Evolutionary conservation across 805 yeast genomes (phyloP).

Genomic region (Saturnispora saitoi): DNA sequence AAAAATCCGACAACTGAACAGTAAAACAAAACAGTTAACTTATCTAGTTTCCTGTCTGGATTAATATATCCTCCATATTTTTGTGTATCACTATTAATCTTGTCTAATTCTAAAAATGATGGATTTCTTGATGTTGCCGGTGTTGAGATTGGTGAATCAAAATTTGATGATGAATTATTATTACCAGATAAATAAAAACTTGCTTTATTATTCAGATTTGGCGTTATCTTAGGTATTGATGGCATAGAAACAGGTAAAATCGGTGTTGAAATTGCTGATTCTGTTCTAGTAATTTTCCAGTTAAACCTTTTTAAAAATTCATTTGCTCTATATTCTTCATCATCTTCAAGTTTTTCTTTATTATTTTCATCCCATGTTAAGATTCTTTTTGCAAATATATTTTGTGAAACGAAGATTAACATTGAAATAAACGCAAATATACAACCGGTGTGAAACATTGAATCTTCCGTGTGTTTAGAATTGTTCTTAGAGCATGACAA

Average conservation of each 20-base stretch:
- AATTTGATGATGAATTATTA: conserved; percentile 11
- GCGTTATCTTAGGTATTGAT: conserved; percentile 20
- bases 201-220: neutral
- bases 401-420: conserved; percentile 69
- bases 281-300: conserved; percentile 23
- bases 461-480: conserved; percentile 19
- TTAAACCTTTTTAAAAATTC: conserved; percentile 23
- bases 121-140: conserved; percentile 7
- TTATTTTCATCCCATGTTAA: conserved; percentile 39
- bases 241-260: conserved; percentile 28
- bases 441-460: conserved; percentile 33
- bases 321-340: conserved; percentile 15
- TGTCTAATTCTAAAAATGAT: conserved; percentile 2
- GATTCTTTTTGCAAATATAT: conserved; percentile 69
- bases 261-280: conserved; percentile 29
- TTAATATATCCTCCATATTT: conserved; percentile 19
- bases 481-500: conserved; percentile 52
- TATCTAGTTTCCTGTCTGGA: conserved; percentile 44
- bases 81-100: conserved; percentile 2
- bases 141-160: conserved; percentile 3
- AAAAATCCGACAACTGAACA: conserved; percentile 64
- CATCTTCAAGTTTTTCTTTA: conserved; percentile 14
- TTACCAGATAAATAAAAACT: conserved; percentile 15
- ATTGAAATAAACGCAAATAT: conserved; percentile 45
- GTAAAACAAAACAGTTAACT: conserved; percentile 60